Conservation (phyloP, 805 yeast species). For the Starmerella powellii region DNA sequence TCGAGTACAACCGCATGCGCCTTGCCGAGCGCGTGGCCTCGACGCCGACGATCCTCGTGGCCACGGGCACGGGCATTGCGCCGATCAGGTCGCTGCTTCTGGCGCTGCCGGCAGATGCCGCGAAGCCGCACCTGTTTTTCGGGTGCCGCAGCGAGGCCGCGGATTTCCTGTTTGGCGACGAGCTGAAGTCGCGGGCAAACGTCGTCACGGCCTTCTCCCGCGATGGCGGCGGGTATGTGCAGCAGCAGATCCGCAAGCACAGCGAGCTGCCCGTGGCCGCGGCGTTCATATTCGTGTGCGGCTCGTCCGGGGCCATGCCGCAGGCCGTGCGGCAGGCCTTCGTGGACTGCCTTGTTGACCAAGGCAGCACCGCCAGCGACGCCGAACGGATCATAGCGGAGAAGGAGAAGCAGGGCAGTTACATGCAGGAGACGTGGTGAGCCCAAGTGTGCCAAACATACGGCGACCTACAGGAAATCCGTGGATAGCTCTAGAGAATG, state of each 20-base stretch:
- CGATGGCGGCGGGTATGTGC: conserved; percentile 53
- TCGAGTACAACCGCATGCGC: conserved; percentile 6
- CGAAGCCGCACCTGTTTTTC: conserved; percentile 38
- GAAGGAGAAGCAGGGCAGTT: conserved; percentile 55
- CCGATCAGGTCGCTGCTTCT: conserved; percentile 66
- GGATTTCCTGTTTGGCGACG: conserved; percentile 55
- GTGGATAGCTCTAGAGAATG: too few relatives aligned
- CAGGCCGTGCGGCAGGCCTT: conserved; percentile 72
- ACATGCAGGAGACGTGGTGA: conserved; percentile 85
- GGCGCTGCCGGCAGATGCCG: conserved; percentile 24
- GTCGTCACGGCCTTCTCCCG: conserved; percentile 38
- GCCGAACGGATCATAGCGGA: conserved; percentile 36
- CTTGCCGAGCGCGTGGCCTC: conserved; percentile 30
- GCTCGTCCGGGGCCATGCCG: conserved; percentile 93
- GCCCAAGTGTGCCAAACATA: not conserved
- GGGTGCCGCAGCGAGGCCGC: conserved; percentile 59
- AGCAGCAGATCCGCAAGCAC: conserved; percentile 50
- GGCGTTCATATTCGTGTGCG: conserved; percentile 74
- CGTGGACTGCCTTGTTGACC: conserved; percentile 40
- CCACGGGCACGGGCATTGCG: conserved; percentile 96
- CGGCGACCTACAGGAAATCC: too few relatives aligned
- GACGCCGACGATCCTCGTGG: conserved; percentile 47
- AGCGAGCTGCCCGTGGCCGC: conserved; percentile 40
- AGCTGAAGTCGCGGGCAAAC: conserved; percentile 32
- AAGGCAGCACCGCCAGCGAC: conserved; percentile 23